Conservation (phyloP, 2,329 filamentous ascomycete species). For the Aspergillus sp. region DNA sequence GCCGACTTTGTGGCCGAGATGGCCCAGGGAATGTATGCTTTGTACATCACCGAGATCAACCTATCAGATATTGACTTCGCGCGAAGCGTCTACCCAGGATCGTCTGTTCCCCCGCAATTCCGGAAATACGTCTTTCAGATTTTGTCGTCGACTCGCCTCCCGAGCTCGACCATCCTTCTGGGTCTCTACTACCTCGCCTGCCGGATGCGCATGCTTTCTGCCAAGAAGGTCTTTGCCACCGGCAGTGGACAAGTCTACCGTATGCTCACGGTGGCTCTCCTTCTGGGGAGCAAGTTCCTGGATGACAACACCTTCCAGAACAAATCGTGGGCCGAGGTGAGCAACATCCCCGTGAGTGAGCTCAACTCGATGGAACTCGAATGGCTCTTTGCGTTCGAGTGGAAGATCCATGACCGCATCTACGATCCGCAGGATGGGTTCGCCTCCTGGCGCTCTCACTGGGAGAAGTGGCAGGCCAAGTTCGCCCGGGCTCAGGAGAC, state of each 20-base stretch:
- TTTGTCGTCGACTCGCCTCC: constrained; percentile 82
- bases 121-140: constrained; percentile 92
- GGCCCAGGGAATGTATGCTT: constrained; percentile 69
- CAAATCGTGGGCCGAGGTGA: constrained; percentile 93
- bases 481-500: constrained; percentile 46
- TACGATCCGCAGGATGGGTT: constrained; percentile 69
- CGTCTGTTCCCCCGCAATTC: constrained; percentile 67
- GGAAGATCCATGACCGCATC: constrained; percentile 83
- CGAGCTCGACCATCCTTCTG: constrained; percentile 85
- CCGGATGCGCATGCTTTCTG: constrained; percentile 72
- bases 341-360: constrained; percentile 78
- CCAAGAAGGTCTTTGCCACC: constrained; percentile 52
- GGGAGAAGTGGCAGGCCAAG: constrained; percentile 61
- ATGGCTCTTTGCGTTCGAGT: constrained; percentile 80
- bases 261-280: constrained; percentile 77
- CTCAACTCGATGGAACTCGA: constrained; percentile 83
- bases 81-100: constrained; percentile 62
- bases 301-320: constrained; percentile 99
- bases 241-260: constrained; percentile 75
- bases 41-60: constrained; percentile 54
- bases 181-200: constrained; percentile 87
- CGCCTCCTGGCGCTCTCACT: constrained; percentile 62
- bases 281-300: constrained; percentile 91
- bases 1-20: constrained; percentile 92
- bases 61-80: constrained; percentile 61